Base-by-base conservation (phyloP, 192 early-diverging fungal genomes). In the Backusella sp. region DNA sequence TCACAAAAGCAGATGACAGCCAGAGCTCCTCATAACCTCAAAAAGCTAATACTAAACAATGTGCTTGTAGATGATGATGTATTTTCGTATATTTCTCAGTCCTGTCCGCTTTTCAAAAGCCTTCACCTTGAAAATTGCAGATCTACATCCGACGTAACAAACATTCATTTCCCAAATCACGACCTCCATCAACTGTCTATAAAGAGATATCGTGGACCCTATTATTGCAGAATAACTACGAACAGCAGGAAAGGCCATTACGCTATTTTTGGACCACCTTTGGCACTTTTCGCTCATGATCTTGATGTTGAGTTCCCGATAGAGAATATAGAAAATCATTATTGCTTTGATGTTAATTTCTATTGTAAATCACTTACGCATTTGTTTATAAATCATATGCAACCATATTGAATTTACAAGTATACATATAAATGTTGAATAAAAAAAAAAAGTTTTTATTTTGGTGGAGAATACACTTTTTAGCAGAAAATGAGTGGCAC, bases 301-400 rank as follows among this genome's bases (percentile, higher is more conserved):
- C 26, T 62, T 4, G 56, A 62, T 62, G 56, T 28, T 3, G 21
- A 62, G 26, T 28, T 28, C n/a, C 12, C 23, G n/a, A 28, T 62
- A 28, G 23, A 62, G 9, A 62, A 62, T 2, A 12, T 62, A 26
- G 26, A 62, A 28, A 9, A 26, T 23, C 14, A 3, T 9, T 62
- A 62, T 62, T 28, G 26, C 3, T 62, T 62, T 62, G 56, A 62
- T 28, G n/a, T 62, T 4, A 62, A 62, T 14, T 62, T 62, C 56
- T 28, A 62, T 62, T 62, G 56, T 62, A 62, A 62, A 62, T 23
- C 56, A 14, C 26, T 62, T 1, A 62, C 56, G n/a, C 56, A 62
- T 28, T 62, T 62, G 56, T 62, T 62, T 62, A 28, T 62, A 62
- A 62, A 62, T 12, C 19, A 62, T 62, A 62, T 62, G 56, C 56